Conservation (phyloP, 2,329 filamentous ascomycete species). For the Pseudomassariella vexata region DNA sequence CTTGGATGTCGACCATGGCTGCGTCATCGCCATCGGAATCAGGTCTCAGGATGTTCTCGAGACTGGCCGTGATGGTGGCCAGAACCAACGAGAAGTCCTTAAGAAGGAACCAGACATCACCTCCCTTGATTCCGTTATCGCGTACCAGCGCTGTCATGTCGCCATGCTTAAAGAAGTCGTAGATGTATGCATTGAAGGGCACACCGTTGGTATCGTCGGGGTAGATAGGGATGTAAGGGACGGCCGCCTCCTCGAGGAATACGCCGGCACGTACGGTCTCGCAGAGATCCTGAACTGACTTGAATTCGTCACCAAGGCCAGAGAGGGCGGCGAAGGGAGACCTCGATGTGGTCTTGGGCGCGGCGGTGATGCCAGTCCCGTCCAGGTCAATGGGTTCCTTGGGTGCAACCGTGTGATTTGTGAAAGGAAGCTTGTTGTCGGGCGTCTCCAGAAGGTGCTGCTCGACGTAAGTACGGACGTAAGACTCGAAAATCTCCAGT, state of each 20-base stretch:
- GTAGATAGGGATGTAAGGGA: conserved; percentile 62
- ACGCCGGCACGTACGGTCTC: conserved; percentile 59
- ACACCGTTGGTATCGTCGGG: conserved; percentile 42
- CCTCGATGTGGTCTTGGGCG: conserved; percentile 40
- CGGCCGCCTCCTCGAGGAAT: conserved; percentile 68
- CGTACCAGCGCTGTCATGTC: conserved; percentile 52
- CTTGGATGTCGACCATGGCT: conserved; percentile 38
- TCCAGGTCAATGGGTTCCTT: conserved; percentile 14
- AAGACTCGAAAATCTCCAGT: conserved; percentile 59
- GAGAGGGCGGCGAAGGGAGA: conserved; percentile 70
- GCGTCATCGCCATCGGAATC: conserved; percentile 35
- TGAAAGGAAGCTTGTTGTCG: conserved; percentile 56
- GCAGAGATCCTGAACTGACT: conserved; percentile 62
- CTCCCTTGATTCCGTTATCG: conserved; percentile 60
- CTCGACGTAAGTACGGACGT: conserved; percentile 62
- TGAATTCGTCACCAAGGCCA: conserved; percentile 58
- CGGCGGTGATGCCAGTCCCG: conserved; percentile 20
- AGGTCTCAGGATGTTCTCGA: conserved; percentile 51
- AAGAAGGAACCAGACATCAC: conserved; percentile 67
- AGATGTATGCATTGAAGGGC: conserved; percentile 62
- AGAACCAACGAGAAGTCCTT: conserved; percentile 55
- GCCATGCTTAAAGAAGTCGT: conserved; percentile 74
- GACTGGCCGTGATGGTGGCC: conserved; percentile 64
- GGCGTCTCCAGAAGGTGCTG: conserved; percentile 49
- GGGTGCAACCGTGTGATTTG: conserved; percentile 38